Evolutionary conservation across 371 early-diverging fungal genomes (phyloP).

Genomic region (Circinella umbellata): DNA sequence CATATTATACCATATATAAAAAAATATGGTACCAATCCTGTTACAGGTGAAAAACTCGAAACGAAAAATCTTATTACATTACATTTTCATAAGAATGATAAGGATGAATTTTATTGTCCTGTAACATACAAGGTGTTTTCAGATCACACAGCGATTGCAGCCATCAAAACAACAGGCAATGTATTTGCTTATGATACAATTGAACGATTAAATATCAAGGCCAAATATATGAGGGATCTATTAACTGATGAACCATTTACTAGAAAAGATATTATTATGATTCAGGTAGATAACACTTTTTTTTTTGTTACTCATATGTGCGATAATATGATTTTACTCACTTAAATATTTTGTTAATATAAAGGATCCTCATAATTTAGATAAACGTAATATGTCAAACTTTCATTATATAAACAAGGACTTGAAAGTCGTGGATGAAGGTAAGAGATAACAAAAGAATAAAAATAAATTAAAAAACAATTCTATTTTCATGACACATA

Average conservation of each 20-base stretch:
- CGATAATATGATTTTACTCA: no score
- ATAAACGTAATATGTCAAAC: constrained; percentile 68
- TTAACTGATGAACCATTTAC: constrained; percentile 89
- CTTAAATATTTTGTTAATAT: no score
- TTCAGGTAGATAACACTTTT: constrained; percentile 54
- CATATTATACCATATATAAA: constrained; percentile 88
- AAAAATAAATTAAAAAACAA: not conserved
- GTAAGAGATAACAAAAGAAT: constrained; percentile 24
- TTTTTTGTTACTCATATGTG: not conserved
- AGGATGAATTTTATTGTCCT: constrained; percentile 87
- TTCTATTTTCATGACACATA: not conserved
- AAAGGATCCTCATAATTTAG: constrained; percentile 87
- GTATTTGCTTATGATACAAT: constrained; percentile 90
- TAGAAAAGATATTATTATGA: constrained; percentile 84
- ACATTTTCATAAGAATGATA: constrained; percentile 80
- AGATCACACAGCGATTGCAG: constrained; percentile 90
- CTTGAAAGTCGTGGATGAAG: constrained; percentile 56
- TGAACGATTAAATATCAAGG: constrained; percentile 84
- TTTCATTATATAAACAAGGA: constrained; percentile 80
- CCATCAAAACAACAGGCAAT: constrained; percentile 85
- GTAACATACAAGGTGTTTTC: constrained; percentile 89
- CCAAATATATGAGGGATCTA: constrained; percentile 86
- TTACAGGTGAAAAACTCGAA: constrained; percentile 82
- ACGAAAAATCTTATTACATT: constrained; percentile 77
- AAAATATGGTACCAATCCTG: constrained; percentile 86